phyloP scores from a whole-genome alignment of 1,284 basidiomycete species.

The Caloboletus inedulis region DNA sequence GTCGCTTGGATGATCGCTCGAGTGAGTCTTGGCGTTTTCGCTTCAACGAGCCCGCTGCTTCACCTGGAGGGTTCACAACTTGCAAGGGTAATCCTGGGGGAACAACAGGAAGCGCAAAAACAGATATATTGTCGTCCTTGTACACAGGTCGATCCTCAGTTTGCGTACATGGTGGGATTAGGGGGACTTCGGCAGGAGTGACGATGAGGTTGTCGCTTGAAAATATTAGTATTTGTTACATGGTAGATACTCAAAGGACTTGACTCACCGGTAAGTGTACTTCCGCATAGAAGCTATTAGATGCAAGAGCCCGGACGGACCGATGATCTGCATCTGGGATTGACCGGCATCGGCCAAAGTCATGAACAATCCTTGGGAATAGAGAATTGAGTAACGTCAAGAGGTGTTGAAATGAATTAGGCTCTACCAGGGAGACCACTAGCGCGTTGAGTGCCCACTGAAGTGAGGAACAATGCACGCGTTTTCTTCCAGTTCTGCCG shows the following conservation, averaged over 20 bases:
- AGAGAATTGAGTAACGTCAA: neutral
- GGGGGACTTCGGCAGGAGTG: slow-evolving; percentile 46
- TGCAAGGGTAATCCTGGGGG: slow-evolving; percentile 15
- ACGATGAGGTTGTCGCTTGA: slow-evolving; percentile 50
- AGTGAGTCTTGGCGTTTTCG: slow-evolving; percentile 45
- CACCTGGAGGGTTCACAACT: neutral
- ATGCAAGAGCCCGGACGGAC: slow-evolving; percentile 72
- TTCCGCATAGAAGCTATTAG: slow-evolving; percentile 68
- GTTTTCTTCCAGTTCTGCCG: slow-evolving; percentile 61
- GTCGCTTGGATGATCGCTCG: slow-evolving; percentile 34
- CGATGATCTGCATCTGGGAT: slow-evolving; percentile 57
- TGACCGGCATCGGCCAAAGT: slow-evolving; percentile 72
- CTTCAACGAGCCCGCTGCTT: slow-evolving; percentile 32
- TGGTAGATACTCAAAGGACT: neutral
- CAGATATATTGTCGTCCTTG: slow-evolving; percentile 60
- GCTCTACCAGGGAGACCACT: slow-evolving; percentile 69
- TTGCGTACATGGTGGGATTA: slow-evolving; percentile 22
- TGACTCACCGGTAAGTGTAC: slow-evolving; percentile 56
- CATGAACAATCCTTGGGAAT: slow-evolving; percentile 70
- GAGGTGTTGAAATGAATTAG: neutral
- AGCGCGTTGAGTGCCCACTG: slow-evolving; percentile 55
- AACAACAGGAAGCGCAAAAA: slow-evolving; percentile 61
- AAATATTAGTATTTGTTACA: neutral
- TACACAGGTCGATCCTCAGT: slow-evolving; percentile 43
- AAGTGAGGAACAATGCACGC: slow-evolving; percentile 72